Evolutionary conservation across 495 filamentous ascomycete species (phyloP).

Genomic region (Terfezia boudieri): DNA sequence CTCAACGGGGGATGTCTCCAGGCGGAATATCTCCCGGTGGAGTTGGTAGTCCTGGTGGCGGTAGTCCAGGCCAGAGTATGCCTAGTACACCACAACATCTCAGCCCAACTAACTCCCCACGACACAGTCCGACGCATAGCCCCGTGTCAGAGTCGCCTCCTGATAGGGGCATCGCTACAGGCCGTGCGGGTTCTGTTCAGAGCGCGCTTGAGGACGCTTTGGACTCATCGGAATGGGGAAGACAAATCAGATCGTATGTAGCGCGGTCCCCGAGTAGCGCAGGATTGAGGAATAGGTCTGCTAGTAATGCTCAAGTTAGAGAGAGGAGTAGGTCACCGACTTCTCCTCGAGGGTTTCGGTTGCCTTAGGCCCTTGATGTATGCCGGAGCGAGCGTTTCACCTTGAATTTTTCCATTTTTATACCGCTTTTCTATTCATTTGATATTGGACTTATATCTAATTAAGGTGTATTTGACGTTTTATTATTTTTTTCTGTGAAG

Average conservation of each 20-base stretch:
- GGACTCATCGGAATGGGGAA: slow-evolving; percentile 12
- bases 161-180: neutral
- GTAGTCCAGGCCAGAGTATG: neutral
- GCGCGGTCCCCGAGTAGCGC: neutral
- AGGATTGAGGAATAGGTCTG: neutral
- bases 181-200: slow-evolving; percentile 9
- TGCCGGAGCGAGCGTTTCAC: too few relatives aligned
- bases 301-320: neutral
- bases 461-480: too few relatives aligned
- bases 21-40: slow-evolving; percentile 9
- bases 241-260: slow-evolving; percentile 10
- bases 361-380: neutral
- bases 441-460: too few relatives aligned
- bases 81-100: neutral
- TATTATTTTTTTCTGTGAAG: too few relatives aligned
- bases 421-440: too few relatives aligned
- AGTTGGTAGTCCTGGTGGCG: neutral
- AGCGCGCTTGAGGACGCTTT: slow-evolving; percentile 12
- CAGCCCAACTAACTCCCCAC: neutral
- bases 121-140: neutral
- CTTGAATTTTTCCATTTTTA: too few relatives aligned
- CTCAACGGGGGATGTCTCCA: slow-evolving; percentile 10
- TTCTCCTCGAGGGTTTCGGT: neutral
- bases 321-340: neutral
- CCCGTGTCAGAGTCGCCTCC: neutral